phyloP scores from a whole-genome alignment of 257 asterid species.

The Solanum raphanifolium region DNA sequence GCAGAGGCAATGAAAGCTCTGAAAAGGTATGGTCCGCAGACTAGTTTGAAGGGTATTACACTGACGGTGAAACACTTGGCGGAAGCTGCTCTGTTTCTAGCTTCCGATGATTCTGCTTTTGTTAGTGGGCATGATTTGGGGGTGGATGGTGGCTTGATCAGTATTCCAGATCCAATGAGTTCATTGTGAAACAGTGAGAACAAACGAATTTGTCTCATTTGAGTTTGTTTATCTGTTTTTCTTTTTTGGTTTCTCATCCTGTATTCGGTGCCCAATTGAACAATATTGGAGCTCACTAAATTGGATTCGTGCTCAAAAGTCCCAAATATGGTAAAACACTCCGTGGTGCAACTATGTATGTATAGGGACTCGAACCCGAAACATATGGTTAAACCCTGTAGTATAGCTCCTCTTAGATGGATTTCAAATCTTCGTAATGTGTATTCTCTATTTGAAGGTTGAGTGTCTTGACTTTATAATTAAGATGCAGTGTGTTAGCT shows the following conservation, averaged over 20 bases:
- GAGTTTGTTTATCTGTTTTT: not conserved
- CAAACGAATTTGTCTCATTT: not conserved
- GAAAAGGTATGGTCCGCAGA: not conserved
- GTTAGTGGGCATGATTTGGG: slow-evolving; percentile 18
- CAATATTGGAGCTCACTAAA: no score
- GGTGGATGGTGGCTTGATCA: slow-evolving; percentile 23
- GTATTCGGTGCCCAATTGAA: no score
- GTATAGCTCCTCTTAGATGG: no score
- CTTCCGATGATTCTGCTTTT: slow-evolving; percentile 21
- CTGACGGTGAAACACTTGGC: slow-evolving; percentile 15
- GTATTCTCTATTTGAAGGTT: no score
- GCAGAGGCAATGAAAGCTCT: slow-evolving; percentile 1
- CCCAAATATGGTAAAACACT: no score
- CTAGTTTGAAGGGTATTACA: slow-evolving; percentile 17
- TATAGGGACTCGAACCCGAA: no score
- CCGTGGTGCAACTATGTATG: no score
- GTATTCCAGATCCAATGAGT: not conserved
- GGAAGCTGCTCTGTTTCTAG: slow-evolving; percentile 19
- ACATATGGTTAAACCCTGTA: no score
- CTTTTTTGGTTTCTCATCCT: no score
- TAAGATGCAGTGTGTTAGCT: not conserved
- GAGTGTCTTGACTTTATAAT: no score
- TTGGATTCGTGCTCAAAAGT: no score
- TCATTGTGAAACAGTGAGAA: not conserved
- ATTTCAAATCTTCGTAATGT: no score